Conservation (phyloP, 2,329 filamentous ascomycete genomes). For the Cercospora canescens region DNA sequence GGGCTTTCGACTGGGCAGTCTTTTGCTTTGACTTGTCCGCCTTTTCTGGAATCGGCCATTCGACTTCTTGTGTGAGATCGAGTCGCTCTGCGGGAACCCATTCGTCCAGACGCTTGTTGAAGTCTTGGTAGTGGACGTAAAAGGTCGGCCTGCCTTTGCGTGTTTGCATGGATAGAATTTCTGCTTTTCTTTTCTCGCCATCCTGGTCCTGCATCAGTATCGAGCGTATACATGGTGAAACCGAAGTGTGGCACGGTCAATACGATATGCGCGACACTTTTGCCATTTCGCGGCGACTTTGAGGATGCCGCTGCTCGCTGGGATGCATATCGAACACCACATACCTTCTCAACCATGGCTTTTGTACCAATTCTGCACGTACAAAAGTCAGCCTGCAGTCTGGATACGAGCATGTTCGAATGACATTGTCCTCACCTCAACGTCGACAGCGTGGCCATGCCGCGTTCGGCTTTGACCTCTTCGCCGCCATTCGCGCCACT, state of each 20-base stretch:
- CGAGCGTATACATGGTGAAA: background rate
- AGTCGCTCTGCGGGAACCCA: conserved; percentile 85
- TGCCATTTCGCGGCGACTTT: background rate
- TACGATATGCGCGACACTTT: background rate
- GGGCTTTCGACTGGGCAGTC: conserved; percentile 38
- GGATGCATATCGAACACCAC: conserved; percentile 28
- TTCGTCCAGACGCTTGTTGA: conserved; percentile 88
- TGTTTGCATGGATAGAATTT: conserved; percentile 92
- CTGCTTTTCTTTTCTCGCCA: conserved; percentile 83
- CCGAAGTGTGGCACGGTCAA: background rate
- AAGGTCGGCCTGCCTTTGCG: conserved; percentile 86
- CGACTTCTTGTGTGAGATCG: conserved; percentile 85
- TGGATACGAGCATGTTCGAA: background rate
- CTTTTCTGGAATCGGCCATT: conserved; percentile 93
- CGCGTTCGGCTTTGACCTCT: conserved; percentile 63
- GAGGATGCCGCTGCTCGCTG: conserved; percentile 26
- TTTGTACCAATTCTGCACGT: conserved; percentile 63
- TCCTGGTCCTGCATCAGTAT: conserved; percentile 50
- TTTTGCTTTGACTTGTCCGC: conserved; percentile 79
- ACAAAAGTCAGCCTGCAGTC: conserved; percentile 16
- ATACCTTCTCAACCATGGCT: conserved; percentile 68
- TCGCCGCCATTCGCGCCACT: conserved; percentile 32
- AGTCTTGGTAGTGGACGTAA: conserved; percentile 97
- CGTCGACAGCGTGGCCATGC: conserved; percentile 81
- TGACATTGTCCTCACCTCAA: conserved; percentile 62